Conservation (phyloP, 192 early-diverging fungal genomes). For the Neocallimastix lanati region DNA sequence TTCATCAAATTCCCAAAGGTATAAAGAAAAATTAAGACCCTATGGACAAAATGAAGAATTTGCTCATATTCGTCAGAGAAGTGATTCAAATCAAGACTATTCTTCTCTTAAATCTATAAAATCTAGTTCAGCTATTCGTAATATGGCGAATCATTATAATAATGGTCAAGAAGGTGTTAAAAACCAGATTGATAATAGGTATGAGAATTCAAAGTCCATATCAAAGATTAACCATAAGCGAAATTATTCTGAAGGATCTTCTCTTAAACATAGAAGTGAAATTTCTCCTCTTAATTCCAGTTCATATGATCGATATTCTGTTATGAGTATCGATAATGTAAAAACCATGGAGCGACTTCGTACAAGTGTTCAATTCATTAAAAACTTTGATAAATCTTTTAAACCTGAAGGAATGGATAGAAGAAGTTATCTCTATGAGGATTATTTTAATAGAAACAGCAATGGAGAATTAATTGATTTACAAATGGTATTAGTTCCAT, state of each 20-base stretch:
- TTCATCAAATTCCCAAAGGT: not conserved
- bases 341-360: not conserved
- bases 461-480: not conserved
- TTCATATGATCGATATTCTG: not conserved
- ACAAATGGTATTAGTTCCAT: not conserved
- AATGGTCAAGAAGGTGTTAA: not conserved
- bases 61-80: not conserved
- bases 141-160: not conserved
- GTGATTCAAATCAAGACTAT: not conserved
- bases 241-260: too few relatives aligned
- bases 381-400: not conserved
- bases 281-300: too few relatives aligned
- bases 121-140: not conserved
- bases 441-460: not conserved
- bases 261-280: too few relatives aligned
- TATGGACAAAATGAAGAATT: not conserved
- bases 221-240: not conserved
- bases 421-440: not conserved
- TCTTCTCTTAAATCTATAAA: not conserved
- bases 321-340: not conserved
- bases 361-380: not conserved
- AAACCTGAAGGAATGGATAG: not conserved
- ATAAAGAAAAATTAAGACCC: not conserved
- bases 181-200: not conserved
- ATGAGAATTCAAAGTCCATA: not conserved